Percentiles rank a stretch among this genome's conserved stretches.
Evolutionary conservation across 2,329 filamentous ascomycete species (phyloP).

Genomic region (Ceratocystis lukuohia): DNA sequence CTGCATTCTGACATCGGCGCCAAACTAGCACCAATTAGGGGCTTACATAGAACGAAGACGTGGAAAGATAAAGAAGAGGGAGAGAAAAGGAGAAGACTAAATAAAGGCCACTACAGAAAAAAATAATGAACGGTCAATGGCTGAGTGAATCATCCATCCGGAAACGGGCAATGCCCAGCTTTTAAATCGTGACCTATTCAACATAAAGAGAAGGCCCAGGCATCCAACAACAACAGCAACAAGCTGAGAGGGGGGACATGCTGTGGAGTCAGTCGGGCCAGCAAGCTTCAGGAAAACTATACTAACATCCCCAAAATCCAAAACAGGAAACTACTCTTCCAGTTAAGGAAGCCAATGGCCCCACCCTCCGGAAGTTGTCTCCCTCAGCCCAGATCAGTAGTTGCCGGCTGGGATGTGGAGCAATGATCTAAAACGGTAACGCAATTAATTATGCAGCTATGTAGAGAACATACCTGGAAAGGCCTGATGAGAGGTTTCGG

Average conservation of each 20-base stretch:
- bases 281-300: not conserved
- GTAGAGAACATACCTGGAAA: not conserved
- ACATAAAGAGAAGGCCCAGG: not conserved
- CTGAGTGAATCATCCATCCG: not conserved
- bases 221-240: not conserved
- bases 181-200: not conserved
- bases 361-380: not conserved
- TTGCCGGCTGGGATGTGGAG: slow-evolving; percentile 8
- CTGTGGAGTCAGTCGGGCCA: slow-evolving; percentile 1
- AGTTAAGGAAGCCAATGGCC: not conserved
- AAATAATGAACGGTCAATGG: slow-evolving; percentile 8
- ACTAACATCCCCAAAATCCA: not conserved
- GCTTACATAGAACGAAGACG: not conserved
- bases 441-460: not conserved
- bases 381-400: slow-evolving; percentile 2
- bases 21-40: not conserved
- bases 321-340: not conserved
- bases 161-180: not conserved
- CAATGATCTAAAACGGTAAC: not conserved
- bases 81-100: slow-evolving; percentile 13
- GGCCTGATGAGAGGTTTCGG: no score
- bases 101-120: slow-evolving; percentile 7
- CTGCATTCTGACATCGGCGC: not conserved
- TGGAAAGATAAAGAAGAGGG: slow-evolving; percentile 8
- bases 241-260: not conserved